phyloP scores from a whole-genome alignment of 768 basidiomycete species.

The Mrakia frigida region DNA sequence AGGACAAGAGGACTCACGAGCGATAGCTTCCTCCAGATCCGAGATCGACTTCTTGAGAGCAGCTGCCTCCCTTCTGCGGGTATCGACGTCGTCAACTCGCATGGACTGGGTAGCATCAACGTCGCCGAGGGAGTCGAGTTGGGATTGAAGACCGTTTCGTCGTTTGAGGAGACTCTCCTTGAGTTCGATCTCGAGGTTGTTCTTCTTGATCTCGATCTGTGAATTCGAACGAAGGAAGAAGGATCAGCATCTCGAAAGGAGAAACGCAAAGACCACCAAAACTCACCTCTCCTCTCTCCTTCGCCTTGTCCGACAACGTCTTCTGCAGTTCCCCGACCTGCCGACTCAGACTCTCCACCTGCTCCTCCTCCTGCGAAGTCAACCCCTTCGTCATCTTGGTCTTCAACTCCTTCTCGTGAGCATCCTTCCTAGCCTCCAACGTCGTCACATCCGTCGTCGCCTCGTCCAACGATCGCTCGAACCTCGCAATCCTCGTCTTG shows the following conservation, averaged over 20 bases:
- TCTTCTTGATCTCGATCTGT: constrained; percentile 70
- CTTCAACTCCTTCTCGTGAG: constrained; percentile 63
- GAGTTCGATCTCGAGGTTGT: constrained; percentile 82
- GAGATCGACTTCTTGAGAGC: constrained; percentile 63
- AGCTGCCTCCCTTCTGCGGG: constrained; percentile 63
- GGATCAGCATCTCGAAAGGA: neutral
- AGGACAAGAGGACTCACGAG: constrained; percentile 48
- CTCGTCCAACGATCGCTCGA: constrained; percentile 66
- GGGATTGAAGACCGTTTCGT: constrained; percentile 67
- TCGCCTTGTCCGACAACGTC: constrained; percentile 70
- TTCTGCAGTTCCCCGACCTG: constrained; percentile 62
- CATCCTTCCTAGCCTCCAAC: constrained; percentile 59
- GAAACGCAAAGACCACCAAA: neutral
- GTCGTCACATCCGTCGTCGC: constrained; percentile 64
- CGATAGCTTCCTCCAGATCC: constrained; percentile 57
- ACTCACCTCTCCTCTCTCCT: constrained; percentile 44
- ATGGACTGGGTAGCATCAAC: constrained; percentile 40
- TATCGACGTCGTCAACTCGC: constrained; percentile 60
- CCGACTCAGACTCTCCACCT: constrained; percentile 62
- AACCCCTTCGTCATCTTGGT: constrained; percentile 71
- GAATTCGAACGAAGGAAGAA: neutral
- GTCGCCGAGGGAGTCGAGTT: constrained; percentile 70
- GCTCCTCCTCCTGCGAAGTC: constrained; percentile 62
- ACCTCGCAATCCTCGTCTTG: constrained; percentile 55
- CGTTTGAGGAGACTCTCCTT: constrained; percentile 79